Evolutionary conservation across 108 stramenopile species (phyloP), one percentile per base, ranked within the genome.

Genomic region (Nitzschia sp.): DNA sequence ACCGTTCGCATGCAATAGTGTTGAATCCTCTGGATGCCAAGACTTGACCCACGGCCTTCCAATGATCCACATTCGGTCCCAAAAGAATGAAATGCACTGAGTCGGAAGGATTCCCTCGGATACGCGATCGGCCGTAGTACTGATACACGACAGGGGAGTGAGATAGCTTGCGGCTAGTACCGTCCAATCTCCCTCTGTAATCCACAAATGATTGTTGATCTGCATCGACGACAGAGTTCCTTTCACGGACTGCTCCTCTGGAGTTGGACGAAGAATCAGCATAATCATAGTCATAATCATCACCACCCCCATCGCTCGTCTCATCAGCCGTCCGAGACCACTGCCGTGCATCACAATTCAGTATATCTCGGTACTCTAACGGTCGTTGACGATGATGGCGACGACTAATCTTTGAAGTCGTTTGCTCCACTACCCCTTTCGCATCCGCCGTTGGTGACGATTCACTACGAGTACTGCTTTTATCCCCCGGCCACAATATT

Each of bases 61-160:
- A 86, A 44, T 86, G 81, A 73, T 86, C 85, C 9, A 82, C 79
- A 33, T 79, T 80, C 15, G 85, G 80, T 56, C 81, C 85, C 11
- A 86, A 53, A 5, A 82, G 22, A n/a, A 86, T 72, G 36, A 86
- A 83, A 30, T 82, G 81, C 15, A 82, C 59, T 25, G 76, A 53
- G 19, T 63, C 31, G 36, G 45, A 46, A 38, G 68, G 27, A 30
- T 56, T 47, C 31, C 65, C 62, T 32, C 78, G 30, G 13, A 23
- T 41, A 17, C 75, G 63, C 8, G 69, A 61, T 38, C 66, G 59
- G 28, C 77, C 73, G 71, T 73, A 82, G 66, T 78, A 82, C 50
- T 76, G 62, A 68, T 82, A 82, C 3, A 77, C 53, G 8, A 82
- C 69, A 19, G 71, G 71, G 17, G 71, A 72, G 45, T 72, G 56